A percentile compares a stretch with the other conserved stretches of the same genome.
These are phyloP conservation scores for Ceratocystis ficicola DNA, from an alignment of 2,329 filamentous ascomycete species.

Conservation along the genomic window DNA sequence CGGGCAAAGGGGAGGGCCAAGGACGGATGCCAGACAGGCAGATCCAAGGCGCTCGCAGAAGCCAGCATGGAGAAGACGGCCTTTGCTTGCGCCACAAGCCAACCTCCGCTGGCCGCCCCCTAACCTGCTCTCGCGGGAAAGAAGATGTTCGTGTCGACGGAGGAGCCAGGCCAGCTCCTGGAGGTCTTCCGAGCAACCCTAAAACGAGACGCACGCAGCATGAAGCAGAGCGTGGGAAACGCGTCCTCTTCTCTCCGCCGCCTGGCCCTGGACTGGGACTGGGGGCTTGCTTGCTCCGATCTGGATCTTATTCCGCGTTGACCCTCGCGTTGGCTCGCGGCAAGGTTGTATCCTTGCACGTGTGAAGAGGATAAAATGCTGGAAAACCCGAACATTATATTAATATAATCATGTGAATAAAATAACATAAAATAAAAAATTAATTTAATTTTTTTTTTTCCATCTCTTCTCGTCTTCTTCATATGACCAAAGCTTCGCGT, in stretches of 20 bases:
- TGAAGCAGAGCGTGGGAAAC: neutral
- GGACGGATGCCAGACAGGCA: too few relatives aligned
- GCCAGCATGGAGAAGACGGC: too few relatives aligned
- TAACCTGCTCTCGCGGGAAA: neutral
- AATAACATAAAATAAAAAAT: neutral
- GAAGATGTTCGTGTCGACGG: neutral
- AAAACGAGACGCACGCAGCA: neutral
- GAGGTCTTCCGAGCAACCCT: neutral
- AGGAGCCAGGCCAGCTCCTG: neutral
- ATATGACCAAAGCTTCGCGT: neutral
- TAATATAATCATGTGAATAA: neutral
- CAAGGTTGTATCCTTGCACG: conserved; percentile 5
- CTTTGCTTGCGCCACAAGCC: too few relatives aligned
- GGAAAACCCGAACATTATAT: too few relatives aligned
- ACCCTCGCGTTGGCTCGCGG: conserved; percentile 7
- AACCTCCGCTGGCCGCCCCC: neutral
- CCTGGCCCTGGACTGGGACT: too few relatives aligned
- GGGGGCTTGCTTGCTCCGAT: neutral
- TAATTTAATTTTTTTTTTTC: neutral
- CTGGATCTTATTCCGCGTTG: conserved; percentile 10
- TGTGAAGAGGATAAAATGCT: neutral
- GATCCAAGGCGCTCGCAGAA: too few relatives aligned
- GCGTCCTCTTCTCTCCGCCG: too few relatives aligned
- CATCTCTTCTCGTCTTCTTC: neutral
- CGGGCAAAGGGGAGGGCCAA: too few relatives aligned